Conservation (phyloP, 306 rosid species). For the Castanea sativa region DNA sequence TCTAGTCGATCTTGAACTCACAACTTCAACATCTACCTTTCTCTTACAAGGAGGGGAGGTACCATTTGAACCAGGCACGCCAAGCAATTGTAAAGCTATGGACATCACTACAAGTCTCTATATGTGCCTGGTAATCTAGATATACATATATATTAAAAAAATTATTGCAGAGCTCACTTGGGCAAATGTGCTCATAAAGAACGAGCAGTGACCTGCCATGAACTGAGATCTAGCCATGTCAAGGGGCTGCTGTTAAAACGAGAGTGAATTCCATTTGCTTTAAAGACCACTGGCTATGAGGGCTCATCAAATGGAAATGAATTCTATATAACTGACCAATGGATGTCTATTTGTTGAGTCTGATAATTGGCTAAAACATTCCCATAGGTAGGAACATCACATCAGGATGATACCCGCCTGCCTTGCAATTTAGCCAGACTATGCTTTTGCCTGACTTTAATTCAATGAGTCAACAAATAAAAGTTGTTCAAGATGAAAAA, state of each 20-base stretch:
- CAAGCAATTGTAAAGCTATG: background rate
- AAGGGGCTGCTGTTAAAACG: background rate
- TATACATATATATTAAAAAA: background rate
- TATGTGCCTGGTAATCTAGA: background rate
- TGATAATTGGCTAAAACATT: background rate
- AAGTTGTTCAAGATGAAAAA: too few relatives aligned
- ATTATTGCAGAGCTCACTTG: background rate
- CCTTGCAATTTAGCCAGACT: background rate
- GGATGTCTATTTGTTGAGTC: background rate
- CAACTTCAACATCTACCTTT: too few relatives aligned
- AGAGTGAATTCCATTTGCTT: background rate
- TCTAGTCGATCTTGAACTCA: too few relatives aligned
- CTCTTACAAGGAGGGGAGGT: too few relatives aligned
- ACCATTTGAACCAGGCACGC: background rate
- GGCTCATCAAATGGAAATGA: background rate
- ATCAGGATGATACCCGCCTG: conserved; percentile 3
- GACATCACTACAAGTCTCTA: background rate
- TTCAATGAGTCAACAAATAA: background rate
- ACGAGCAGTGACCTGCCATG: background rate
- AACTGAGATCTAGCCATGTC: conserved; percentile 3
- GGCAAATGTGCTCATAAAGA: background rate
- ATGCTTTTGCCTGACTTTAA: background rate
- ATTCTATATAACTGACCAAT: conserved; percentile 1
- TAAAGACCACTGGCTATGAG: background rate
- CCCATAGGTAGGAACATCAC: background rate